Evolutionary conservation across 768 basidiomycete species (phyloP).

Genomic region (Boletales sp.): DNA sequence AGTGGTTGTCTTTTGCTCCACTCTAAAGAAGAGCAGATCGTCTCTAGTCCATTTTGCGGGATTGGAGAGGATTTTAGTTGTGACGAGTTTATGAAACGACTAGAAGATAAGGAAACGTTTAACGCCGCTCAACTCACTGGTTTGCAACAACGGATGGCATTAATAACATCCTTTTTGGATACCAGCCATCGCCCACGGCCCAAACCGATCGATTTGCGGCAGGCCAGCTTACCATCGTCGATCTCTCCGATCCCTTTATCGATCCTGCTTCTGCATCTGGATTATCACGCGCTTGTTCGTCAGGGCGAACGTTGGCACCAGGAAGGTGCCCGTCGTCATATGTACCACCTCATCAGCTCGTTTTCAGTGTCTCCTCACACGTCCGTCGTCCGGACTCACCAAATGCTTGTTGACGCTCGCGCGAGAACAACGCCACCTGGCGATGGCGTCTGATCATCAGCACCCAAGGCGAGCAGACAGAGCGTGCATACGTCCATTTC

Average conservation of each 20-base stretch:
- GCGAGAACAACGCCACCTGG: constrained; percentile 64
- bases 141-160: constrained; percentile 55
- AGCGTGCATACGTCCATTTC: too few relatives aligned
- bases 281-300: constrained; percentile 57
- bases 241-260: constrained; percentile 67
- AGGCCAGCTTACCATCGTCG: constrained; percentile 60
- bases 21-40: too few relatives aligned
- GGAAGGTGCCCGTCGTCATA: constrained; percentile 41
- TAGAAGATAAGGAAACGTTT: constrained; percentile 39
- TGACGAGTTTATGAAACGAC: too few relatives aligned
- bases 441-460: constrained; percentile 70
- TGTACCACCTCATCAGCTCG: neutral
- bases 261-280: constrained; percentile 61
- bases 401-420: constrained; percentile 52
- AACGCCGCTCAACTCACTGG: constrained; percentile 52
- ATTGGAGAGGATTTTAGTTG: too few relatives aligned
- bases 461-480: constrained; percentile 51
- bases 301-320: constrained; percentile 50
- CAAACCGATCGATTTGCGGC: constrained; percentile 53
- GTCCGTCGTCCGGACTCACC: constrained; percentile 46
- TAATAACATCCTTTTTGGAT: constrained; percentile 54
- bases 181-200: neutral
- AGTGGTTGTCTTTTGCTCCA: constrained; percentile 15
- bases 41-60: too few relatives aligned
- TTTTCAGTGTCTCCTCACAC: constrained; percentile 50